Base-by-base conservation (phyloP, 164 flowering plant species). In the Akebia trifoliata region DNA sequence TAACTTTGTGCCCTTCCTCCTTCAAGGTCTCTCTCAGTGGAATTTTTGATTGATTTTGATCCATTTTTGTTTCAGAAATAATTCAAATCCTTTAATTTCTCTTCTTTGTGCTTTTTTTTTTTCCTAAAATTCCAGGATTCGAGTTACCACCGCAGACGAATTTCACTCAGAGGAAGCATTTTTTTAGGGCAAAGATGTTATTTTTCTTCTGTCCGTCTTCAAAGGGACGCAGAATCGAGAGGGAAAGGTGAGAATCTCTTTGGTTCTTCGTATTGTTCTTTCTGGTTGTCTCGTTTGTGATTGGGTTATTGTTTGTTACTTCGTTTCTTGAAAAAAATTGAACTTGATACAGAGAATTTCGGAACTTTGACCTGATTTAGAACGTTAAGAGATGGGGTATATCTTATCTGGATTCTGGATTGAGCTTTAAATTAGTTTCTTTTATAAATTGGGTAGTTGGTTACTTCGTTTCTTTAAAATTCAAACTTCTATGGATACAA, bases 51-150 rank as follows among this genome's bases (percentile, higher is more conserved):
- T 55, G 3, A 6, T 43, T 58, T 24, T 35, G 8, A 50, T 32
- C 8, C 28, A 18, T n/a, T 56, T 11, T 29, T 49, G 11, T 26
- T 49, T 49, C 52, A 0, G 17, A n/a, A 39, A 7, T 8, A 17
- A 11, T 35, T 36, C 12, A 29, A 17, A 14, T 4, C 6, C 7
- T 30, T 15, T 32, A 34, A 31, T 2, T 26, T 43, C 18, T 22
- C 18, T 24, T 21, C 4, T 26, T 15, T 6, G 8, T 15, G n/a
- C 21, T 28, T 29, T 50, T 32, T 21, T n/a, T 46, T 21, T 1
- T 1, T 4, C n/a, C 17, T 8, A 28, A 26, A 17, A 42, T 35
- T 28, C 24, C 74, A 78, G 83, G 64, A 32, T 44, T 65, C 61
- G 29, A 68, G 69, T n/a, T 65, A 61, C 8, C 57, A 59, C 28